phyloP scores from a whole-genome alignment of 2,329 filamentous ascomycete genomes.

The Fusarium sp. region DNA sequence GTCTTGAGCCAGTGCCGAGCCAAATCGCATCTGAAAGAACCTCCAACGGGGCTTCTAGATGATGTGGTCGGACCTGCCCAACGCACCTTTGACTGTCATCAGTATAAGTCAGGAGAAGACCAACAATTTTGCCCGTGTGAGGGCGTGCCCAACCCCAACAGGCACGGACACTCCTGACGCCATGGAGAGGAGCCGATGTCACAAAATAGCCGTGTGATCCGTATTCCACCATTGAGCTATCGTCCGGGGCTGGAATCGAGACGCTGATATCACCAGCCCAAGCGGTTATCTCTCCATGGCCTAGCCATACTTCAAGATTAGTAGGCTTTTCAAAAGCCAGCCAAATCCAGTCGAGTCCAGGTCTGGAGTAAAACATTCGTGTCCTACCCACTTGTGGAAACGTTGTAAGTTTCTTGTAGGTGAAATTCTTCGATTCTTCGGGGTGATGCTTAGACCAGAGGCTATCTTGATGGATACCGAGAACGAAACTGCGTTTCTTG shows the following conservation, averaged over 20 bases:
- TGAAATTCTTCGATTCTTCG: not conserved
- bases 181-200: not conserved
- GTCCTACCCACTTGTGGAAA: not conserved
- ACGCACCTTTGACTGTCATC: not conserved
- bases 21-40: not conserved
- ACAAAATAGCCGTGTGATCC: too few relatives aligned
- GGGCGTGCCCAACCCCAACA: too few relatives aligned
- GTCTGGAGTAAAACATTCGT: slow-evolving; percentile 3
- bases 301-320: rapidly evolving
- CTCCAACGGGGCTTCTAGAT: not conserved
- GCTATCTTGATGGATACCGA: too few relatives aligned
- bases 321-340: not conserved
- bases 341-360: not conserved
- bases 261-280: not conserved
- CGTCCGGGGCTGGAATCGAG: not conserved
- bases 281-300: rapidly evolving
- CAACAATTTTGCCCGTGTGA: not conserved
- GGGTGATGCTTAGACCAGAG: rapidly evolving
- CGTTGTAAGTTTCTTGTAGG: not conserved
- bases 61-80: not conserved
- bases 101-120: not conserved
- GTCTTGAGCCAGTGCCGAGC: not conserved
- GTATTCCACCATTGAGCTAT: too few relatives aligned
- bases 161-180: not conserved
- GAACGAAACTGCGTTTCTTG: rapidly evolving